phyloP scores from a whole-genome alignment of 345 rosid species.

The Citrus reticulata region DNA sequence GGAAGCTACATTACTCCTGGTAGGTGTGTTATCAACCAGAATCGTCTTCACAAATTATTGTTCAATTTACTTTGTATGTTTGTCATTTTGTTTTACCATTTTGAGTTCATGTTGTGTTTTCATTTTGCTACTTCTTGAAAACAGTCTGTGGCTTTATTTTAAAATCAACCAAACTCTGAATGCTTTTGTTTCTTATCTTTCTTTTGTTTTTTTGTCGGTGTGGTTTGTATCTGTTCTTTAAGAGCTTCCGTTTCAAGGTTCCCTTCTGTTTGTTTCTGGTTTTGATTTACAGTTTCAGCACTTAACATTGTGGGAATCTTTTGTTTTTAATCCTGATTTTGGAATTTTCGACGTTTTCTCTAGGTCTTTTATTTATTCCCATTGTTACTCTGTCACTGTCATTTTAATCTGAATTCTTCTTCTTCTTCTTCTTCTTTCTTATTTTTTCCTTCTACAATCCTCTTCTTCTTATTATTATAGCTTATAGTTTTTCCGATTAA shows the following conservation, averaged over 20 bases:
- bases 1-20: constrained; percentile 39
- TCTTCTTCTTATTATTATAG: background rate
- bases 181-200: constrained; percentile 10
- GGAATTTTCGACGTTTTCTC: background rate
- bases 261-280: background rate
- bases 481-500: background rate
- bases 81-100: background rate
- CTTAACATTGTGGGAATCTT: background rate
- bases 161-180: background rate
- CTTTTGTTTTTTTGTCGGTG: constrained; percentile 31
- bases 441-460: background rate
- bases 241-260: constrained; percentile 19
- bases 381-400: background rate
- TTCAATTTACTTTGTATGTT: background rate
- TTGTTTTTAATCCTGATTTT: background rate
- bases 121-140: background rate
- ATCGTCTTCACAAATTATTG: background rate
- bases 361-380: background rate
- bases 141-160: constrained; percentile 6
- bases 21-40: constrained; percentile 21
- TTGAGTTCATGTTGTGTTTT: background rate
- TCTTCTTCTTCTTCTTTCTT: background rate
- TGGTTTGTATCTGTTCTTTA: constrained; percentile 18
- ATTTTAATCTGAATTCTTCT: background rate
- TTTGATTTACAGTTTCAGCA: background rate